A percentile compares a stretch with the other conserved stretches of the same genome.
Conservation (phyloP, 176 grass and related monocot species). For the Otatea glauca region DNA sequence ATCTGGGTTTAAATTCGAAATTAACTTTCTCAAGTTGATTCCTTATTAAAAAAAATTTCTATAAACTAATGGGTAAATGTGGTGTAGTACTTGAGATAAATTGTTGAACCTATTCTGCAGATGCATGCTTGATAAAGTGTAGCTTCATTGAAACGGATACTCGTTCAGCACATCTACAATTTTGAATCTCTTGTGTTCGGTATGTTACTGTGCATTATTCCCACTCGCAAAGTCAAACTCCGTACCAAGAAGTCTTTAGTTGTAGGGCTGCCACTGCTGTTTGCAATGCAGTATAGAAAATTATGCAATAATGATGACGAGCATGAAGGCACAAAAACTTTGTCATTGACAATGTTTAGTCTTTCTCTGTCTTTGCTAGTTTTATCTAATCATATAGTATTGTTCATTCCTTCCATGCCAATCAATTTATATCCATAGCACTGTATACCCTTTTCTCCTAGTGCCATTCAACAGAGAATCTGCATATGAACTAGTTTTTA, state of each 20-base stretch:
- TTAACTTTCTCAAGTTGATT: neutral
- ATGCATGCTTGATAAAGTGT: conserved; percentile 56
- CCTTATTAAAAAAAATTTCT: neutral
- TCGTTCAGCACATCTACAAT: conserved; percentile 72
- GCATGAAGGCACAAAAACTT: neutral
- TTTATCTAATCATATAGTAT: neutral
- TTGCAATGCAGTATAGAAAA: neutral
- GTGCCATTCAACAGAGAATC: neutral
- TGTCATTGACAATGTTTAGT: neutral
- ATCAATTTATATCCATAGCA: neutral
- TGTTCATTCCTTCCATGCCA: neutral
- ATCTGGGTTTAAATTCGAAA: neutral
- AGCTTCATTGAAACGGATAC: conserved; percentile 66
- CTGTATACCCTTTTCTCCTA: neutral
- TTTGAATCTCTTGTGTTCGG: neutral
- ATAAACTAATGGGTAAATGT: neutral
- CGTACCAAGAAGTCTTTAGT: neutral
- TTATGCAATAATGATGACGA: neutral
- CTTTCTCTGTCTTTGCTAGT: neutral
- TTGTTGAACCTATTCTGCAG: conserved; percentile 37
- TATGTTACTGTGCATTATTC: neutral
- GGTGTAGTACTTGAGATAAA: neutral
- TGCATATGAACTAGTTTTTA: neutral
- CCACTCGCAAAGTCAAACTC: neutral
- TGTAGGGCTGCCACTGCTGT: neutral